These are phyloP conservation scores for Backusella macrospora DNA, from an alignment of 192 early-diverging fungal species.

Conservation along the genomic window DNA sequence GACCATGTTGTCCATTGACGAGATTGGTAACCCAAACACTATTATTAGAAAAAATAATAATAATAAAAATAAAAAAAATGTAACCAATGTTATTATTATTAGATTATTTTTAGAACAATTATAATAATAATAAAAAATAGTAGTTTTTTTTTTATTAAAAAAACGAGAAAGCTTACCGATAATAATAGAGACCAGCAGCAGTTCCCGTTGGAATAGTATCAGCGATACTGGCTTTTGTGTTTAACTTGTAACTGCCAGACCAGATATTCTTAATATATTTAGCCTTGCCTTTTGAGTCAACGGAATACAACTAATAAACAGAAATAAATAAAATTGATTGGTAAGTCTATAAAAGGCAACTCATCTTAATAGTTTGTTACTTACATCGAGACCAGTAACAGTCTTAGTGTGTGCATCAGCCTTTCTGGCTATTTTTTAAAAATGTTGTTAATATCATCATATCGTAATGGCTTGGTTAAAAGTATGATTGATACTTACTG, in stretches of 20 bases:
- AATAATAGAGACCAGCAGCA: slow-evolving; percentile 43
- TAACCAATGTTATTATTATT: background rate
- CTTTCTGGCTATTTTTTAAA: slow-evolving; percentile 14
- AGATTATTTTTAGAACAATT: background rate
- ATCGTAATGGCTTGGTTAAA: background rate
- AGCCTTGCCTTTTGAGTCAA: slow-evolving; percentile 24
- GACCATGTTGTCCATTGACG: slow-evolving; percentile 37
- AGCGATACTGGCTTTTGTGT: slow-evolving; percentile 26
- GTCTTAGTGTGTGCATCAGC: slow-evolving; percentile 23
- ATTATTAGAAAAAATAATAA: background rate
- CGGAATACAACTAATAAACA: slow-evolving; percentile 25
- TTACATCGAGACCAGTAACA: slow-evolving; percentile 40
- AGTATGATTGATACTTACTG: slow-evolving; percentile 22
- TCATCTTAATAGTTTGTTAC: background rate
- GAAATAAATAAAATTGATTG: background rate
- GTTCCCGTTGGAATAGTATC: slow-evolving; percentile 27
- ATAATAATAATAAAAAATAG: background rate
- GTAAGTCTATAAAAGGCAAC: background rate
- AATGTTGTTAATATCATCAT: background rate
- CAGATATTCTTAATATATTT: slow-evolving; percentile 43
- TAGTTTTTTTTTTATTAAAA: background rate
- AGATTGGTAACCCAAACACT: slow-evolving; percentile 43
- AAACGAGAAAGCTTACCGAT: slow-evolving; percentile 17
- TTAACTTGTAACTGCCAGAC: slow-evolving; percentile 30
- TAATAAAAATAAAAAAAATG: no score